Conservation (phyloP, 202 grass and related monocot species). For the Tripidium arundinaceum region DNA sequence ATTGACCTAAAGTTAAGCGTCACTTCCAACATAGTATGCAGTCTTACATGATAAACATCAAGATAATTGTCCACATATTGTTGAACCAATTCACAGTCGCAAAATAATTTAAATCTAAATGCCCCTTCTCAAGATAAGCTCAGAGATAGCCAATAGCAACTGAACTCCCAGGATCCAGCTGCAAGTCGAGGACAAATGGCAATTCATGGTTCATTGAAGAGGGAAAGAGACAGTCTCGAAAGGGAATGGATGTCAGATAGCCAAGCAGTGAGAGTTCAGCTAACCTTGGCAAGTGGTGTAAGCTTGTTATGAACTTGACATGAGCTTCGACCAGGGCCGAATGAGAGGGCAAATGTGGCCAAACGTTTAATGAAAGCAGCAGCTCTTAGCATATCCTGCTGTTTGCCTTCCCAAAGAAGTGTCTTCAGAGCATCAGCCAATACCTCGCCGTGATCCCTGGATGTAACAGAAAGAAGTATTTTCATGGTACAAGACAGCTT, state of each 20-base stretch:
- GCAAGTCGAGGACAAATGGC: neutral
- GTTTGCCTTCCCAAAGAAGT: constrained; percentile 90
- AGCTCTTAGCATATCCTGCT: constrained; percentile 89
- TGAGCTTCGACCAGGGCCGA: constrained; percentile 49
- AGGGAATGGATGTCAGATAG: neutral
- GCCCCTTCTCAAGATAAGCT: neutral
- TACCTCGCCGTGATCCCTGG: constrained; percentile 76
- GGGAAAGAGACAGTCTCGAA: neutral
- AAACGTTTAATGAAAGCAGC: constrained; percentile 94
- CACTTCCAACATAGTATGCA: neutral
- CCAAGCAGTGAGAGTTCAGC: neutral
- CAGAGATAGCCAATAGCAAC: neutral
- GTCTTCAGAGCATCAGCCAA: constrained; percentile 87
- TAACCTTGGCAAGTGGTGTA: neutral
- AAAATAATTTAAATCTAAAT: neutral
- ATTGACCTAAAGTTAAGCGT: neutral
- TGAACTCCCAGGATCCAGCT: neutral
- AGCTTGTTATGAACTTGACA: neutral
- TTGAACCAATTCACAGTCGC: neutral
- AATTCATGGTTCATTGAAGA: constrained; percentile 1
- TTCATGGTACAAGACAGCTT: neutral
- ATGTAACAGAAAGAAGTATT: constrained; percentile 11
- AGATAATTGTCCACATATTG: neutral
- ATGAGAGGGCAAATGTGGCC: constrained; percentile 79
- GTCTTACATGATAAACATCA: neutral